Base-by-base conservation (phyloP, 345 rosid species). In the Aquilaria malaccensis region DNA sequence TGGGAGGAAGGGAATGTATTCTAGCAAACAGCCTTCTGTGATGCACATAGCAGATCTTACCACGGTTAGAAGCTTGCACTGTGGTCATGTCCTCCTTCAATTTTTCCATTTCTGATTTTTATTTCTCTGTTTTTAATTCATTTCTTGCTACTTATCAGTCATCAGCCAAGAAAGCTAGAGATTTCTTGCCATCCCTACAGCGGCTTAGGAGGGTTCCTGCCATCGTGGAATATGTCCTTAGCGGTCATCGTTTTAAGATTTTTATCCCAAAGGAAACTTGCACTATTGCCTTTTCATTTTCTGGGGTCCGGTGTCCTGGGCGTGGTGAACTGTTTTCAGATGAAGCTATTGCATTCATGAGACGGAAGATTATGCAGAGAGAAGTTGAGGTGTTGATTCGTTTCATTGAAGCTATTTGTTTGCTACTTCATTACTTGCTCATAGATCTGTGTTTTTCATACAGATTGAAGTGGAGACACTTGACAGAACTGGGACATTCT, bases 281-380 rank as follows among this genome's bases (percentile, higher is more conserved):
- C 73, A 86, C 96, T 71, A 80, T 95, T 72, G 99, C 99, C 68
- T 91, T 95, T 58, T 80, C 99, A 48, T 87, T 95, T 75, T 95
- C 99, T 68, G 99, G 99, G 56, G 96, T 95, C 64, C 85, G 99
- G 67, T 95, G 99, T 65, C 96, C 98, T 66, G 99, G 96, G 51
- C 91, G 98, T 55, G 89, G 72, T 11, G 98, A 88, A 73, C 97
- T 88, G 10, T 87, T 81, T 72, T 86, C 99, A 62, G 87, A 95
- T 47, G 99, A 95, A 70, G 99, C 98, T 45, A 85, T 91, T 75
- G 83, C 94, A 59, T 56, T 95, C 11, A 88, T 95, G 98, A 91
- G 98, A 65, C 80, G 95, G 50, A 91, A 78, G 77, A 88, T 94
- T 70, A 81, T 94, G 92, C 97, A 94, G 83, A 85, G 97, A 74